Evolutionary conservation across 495 filamentous ascomycete species (phyloP).

Genomic region (Tuber magnatum): DNA sequence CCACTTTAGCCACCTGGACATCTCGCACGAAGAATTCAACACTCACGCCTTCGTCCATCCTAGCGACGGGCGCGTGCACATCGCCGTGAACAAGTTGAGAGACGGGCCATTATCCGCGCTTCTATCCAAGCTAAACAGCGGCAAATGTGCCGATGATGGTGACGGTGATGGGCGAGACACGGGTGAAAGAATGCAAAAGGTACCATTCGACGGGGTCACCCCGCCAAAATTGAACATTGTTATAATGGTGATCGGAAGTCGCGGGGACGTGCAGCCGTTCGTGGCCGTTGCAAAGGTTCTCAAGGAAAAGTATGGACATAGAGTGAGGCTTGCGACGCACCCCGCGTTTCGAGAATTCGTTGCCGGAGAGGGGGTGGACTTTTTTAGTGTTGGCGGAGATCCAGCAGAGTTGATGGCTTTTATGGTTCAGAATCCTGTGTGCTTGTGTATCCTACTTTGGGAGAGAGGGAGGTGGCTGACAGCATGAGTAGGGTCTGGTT

Average conservation of each 20-base stretch:
- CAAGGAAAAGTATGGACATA: slow-evolving; percentile 60
- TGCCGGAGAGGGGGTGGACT: slow-evolving; percentile 47
- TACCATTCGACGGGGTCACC: neutral
- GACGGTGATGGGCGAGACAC: slow-evolving; percentile 5
- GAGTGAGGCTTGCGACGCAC: slow-evolving; percentile 64
- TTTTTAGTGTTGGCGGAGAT: slow-evolving; percentile 66
- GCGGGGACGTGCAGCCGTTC: slow-evolving; percentile 74
- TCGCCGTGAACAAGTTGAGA: slow-evolving; percentile 61
- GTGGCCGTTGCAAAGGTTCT: slow-evolving; percentile 63
- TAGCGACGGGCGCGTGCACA: slow-evolving; percentile 61
- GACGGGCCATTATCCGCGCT: slow-evolving; percentile 49
- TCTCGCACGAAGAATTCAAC: slow-evolving; percentile 58
- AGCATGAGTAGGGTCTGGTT: slow-evolving; percentile 49
- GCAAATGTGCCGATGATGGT: neutral
- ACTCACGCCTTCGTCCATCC: slow-evolving; percentile 60
- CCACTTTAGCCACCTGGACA: slow-evolving; percentile 43
- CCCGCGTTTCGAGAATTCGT: slow-evolving; percentile 62
- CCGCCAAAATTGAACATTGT: slow-evolving; percentile 62
- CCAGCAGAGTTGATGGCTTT: slow-evolving; percentile 71
- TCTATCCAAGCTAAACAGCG: slow-evolving; percentile 27
- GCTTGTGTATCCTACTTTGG: too few relatives aligned
- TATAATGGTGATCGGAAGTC: slow-evolving; percentile 68
- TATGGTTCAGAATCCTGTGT: slow-evolving; percentile 67
- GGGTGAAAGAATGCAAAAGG: neutral
- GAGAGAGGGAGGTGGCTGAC: slow-evolving; percentile 15